Conservation (phyloP, 2,329 filamentous ascomycete species). For the Juglanconis oblonga region DNA sequence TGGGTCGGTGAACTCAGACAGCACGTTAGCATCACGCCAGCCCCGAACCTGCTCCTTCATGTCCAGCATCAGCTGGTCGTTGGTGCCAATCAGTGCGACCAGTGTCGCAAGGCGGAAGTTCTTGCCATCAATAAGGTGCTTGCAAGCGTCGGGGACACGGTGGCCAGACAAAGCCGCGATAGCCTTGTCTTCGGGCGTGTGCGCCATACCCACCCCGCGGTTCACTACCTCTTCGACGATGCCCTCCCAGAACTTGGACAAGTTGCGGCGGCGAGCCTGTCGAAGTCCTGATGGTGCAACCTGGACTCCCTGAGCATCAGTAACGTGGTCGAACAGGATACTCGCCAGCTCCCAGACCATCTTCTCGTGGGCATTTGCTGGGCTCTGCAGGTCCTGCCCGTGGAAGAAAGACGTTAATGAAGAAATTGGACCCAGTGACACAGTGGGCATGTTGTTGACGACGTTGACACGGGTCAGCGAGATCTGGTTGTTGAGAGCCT, state of each 20-base stretch:
- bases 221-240: constrained; percentile 61
- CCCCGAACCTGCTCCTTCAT: constrained; percentile 77
- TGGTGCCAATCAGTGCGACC: constrained; percentile 76
- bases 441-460: constrained; percentile 58
- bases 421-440: constrained; percentile 43
- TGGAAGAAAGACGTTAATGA: constrained; percentile 49
- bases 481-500: constrained; percentile 54
- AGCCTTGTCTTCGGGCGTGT: constrained; percentile 76
- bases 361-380: constrained; percentile 57
- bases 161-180: constrained; percentile 76
- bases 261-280: constrained; percentile 54
- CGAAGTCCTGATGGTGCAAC: constrained; percentile 12
- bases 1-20: constrained; percentile 82
- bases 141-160: constrained; percentile 79
- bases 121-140: constrained; percentile 68
- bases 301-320: constrained; percentile 28
- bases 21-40: constrained; percentile 79
- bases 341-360: constrained; percentile 82
- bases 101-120: constrained; percentile 84
- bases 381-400: constrained; percentile 29
- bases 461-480: constrained; percentile 51
- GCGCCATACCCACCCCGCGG: constrained; percentile 54
- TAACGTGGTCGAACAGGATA: constrained; percentile 76
- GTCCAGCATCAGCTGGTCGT: constrained; percentile 65
- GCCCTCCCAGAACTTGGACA: constrained; percentile 66